These are phyloP conservation scores for Solanum ossicruentum DNA, from an alignment of 257 asterid genomes.

Conservation along the genomic window DNA sequence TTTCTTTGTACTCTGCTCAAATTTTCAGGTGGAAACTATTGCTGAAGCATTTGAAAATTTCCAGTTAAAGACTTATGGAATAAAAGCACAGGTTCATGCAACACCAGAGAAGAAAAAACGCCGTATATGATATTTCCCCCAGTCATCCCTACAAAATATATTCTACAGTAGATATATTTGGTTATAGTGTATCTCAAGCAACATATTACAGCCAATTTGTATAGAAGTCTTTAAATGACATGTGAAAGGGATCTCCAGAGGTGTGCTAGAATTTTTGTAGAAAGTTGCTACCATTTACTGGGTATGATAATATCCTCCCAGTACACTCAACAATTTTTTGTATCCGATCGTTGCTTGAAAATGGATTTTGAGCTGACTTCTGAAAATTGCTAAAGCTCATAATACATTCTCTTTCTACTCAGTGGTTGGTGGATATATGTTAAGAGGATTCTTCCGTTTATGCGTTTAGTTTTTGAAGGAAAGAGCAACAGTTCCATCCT, in stretches of 20 bases:
- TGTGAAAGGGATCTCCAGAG: background rate
- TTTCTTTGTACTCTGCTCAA: background rate
- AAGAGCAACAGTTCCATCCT: background rate
- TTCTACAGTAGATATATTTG: background rate
- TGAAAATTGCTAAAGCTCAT: background rate
- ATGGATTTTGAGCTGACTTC: background rate
- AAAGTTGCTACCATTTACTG: background rate
- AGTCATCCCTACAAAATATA: background rate
- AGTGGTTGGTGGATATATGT: background rate
- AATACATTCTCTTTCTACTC: background rate
- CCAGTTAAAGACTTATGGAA: conserved; percentile 74
- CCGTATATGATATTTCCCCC: conserved; percentile 11
- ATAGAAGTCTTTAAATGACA: background rate
- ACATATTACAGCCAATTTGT: background rate
- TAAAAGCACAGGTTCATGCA: conserved; percentile 59
- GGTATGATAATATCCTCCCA: background rate
- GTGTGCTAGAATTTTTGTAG: background rate
- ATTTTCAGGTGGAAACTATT: conserved; percentile 50
- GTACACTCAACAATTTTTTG: background rate
- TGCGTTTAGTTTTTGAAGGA: background rate
- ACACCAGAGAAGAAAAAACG: conserved; percentile 80
- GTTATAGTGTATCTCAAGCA: background rate
- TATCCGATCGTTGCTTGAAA: background rate
- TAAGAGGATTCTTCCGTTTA: background rate
- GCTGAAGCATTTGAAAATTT: conserved; percentile 93